Evolutionary conservation across 2,329 filamentous ascomycete species (phyloP).

Genomic region (Colletotrichum musicola): DNA sequence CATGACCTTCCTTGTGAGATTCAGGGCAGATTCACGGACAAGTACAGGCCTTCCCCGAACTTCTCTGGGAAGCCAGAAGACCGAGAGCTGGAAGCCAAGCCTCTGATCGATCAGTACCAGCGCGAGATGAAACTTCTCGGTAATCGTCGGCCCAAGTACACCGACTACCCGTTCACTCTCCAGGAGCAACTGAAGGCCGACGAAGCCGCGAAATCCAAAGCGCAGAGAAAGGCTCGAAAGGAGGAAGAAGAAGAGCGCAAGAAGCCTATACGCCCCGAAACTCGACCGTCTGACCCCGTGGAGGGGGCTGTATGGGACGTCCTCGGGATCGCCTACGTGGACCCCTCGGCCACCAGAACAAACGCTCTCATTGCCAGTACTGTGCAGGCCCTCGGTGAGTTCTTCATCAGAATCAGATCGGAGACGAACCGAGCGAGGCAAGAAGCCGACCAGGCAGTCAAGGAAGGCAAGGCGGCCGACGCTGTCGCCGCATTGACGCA

Average conservation of each 20-base stretch:
- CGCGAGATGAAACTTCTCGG: conserved; percentile 56
- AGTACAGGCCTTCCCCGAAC: conserved; percentile 55
- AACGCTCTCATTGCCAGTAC: conserved; percentile 58
- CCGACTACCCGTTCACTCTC: conserved; percentile 57
- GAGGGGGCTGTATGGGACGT: conserved; percentile 67
- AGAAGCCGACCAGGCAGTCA: conserved; percentile 57
- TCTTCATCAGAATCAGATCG: conserved; percentile 61
- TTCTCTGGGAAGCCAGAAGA: conserved; percentile 55
- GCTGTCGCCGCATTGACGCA: conserved; percentile 55
- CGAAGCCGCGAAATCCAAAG: conserved; percentile 59
- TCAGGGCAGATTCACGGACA: conserved; percentile 56
- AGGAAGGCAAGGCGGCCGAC: conserved; percentile 55
- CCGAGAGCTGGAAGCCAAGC: conserved; percentile 54
- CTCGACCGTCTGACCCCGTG: conserved; percentile 58
- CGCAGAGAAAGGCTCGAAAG: conserved; percentile 59
- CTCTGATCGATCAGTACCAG: conserved; percentile 56
- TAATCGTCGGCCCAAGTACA: conserved; percentile 59
- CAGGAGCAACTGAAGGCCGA: conserved; percentile 62
- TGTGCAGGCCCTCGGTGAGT: conserved; percentile 65
- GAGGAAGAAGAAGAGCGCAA: conserved; percentile 55
- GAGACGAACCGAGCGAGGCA: conserved; percentile 62
- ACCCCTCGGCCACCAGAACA: conserved; percentile 53
- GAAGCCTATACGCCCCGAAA: conserved; percentile 57
- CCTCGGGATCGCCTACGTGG: conserved; percentile 63
- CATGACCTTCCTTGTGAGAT: conserved; percentile 58